phyloP scores from a whole-genome alignment of 495 filamentous ascomycete species.

The Sphaerosporella brunnea region DNA sequence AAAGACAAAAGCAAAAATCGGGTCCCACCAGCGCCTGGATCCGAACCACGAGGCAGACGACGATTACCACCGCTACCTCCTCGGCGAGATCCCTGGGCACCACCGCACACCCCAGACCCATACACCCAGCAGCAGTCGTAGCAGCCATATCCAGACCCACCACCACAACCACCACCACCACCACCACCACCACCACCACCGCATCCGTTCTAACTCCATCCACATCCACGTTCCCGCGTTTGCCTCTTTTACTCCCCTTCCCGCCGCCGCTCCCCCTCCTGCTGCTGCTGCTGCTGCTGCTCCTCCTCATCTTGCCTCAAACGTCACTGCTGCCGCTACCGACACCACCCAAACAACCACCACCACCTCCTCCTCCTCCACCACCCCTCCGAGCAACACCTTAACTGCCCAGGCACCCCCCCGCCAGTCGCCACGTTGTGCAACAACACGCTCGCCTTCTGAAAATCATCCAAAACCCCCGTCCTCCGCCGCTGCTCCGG shows the following conservation, averaged over 20 bases:
- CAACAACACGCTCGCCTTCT: background rate
- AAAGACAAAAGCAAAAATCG: too few relatives aligned
- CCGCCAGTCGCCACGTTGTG: constrained; percentile 27
- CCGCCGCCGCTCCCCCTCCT: background rate
- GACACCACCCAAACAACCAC: background rate
- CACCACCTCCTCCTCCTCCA: background rate
- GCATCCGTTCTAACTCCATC: background rate
- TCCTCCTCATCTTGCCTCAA: background rate
- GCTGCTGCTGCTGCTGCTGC: constrained; percentile 1
- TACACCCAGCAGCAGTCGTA: too few relatives aligned
- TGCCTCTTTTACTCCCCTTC: constrained; percentile 15
- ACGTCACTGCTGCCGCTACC: background rate
- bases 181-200: background rate
- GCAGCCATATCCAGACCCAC: too few relatives aligned
- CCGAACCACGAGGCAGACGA: too few relatives aligned
- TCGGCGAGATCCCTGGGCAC: too few relatives aligned
- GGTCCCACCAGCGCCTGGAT: too few relatives aligned
- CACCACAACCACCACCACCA: background rate
- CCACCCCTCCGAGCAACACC: background rate
- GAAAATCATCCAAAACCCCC: too few relatives aligned
- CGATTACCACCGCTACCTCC: too few relatives aligned
- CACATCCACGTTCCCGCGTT: constrained; percentile 11
- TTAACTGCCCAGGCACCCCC: constrained; percentile 14
- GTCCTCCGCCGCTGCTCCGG: too few relatives aligned
- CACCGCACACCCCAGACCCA: too few relatives aligned